Evolutionary conservation across 192 early-diverging fungal species (phyloP).

Genomic region (Linnemannia hyalina): DNA sequence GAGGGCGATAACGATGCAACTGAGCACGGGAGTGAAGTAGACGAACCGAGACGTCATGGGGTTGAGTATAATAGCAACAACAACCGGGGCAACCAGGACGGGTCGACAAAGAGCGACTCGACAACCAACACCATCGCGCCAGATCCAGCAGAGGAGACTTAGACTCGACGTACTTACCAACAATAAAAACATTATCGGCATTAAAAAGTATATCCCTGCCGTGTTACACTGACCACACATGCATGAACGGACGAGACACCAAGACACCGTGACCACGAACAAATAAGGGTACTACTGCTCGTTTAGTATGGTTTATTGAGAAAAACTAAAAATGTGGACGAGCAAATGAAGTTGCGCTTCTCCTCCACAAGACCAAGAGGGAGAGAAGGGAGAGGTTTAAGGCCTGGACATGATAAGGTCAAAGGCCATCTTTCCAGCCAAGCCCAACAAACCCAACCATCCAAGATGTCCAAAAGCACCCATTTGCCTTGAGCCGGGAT

Average conservation of each 20-base stretch:
- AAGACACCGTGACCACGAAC: background rate
- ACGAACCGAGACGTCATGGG: background rate
- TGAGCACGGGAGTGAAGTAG: background rate
- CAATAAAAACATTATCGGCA: background rate
- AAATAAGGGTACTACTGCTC: background rate
- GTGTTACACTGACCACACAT: background rate
- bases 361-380: background rate
- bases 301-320: background rate
- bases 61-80: background rate
- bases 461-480: conserved; percentile 70
- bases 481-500: conserved; percentile 64
- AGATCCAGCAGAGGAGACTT: background rate
- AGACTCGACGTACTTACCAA: background rate
- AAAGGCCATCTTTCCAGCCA: conserved; percentile 54
- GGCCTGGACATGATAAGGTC: conserved; percentile 32
- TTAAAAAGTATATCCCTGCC: background rate
- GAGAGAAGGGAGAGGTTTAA: background rate
- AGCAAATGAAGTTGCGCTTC: background rate
- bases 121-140: background rate
- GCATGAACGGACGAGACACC: background rate
- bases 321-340: background rate
- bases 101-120: background rate
- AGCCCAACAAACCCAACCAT: conserved; percentile 61
- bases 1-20: background rate
- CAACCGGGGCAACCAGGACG: background rate